Conservation (phyloP, 345 rosid genomes). For the Camelina hispida region DNA sequence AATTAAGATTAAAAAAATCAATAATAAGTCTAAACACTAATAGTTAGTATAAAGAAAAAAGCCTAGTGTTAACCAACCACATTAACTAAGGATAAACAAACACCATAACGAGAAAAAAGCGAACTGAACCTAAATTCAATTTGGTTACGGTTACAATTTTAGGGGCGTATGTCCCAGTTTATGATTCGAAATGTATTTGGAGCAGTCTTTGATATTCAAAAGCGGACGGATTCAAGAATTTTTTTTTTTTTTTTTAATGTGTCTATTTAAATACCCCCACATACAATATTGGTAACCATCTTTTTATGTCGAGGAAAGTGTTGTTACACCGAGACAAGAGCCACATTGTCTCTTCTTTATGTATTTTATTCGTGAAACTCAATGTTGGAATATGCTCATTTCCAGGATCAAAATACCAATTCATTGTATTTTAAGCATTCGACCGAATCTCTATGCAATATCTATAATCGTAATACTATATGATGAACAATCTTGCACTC, state of each 20-base stretch:
- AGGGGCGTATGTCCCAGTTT: no score
- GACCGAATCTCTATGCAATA: constrained; percentile 27
- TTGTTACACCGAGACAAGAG: constrained; percentile 38
- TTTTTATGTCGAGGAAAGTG: constrained; percentile 10
- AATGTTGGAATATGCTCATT: constrained; percentile 31
- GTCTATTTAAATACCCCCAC: background rate
- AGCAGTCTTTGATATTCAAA: no score
- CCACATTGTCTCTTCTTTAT: constrained; percentile 34
- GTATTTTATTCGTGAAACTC: constrained; percentile 30
- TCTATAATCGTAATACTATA: background rate
- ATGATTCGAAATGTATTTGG: no score
- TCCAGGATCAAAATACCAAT: constrained; percentile 27
- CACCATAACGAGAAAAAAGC: background rate
- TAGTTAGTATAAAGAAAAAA: background rate
- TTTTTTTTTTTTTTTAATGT: no score
- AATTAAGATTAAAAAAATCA: background rate
- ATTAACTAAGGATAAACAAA: background rate
- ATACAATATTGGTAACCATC: background rate
- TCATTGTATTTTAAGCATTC: background rate
- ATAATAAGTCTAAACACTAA: background rate
- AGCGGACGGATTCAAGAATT: no score
- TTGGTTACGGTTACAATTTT: no score
- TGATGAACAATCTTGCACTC: background rate
- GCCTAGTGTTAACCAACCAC: background rate
- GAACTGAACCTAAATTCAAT: background rate